phyloP scores from a whole-genome alignment of 805 yeast species.

The Saccharomycopsis amapae region DNA sequence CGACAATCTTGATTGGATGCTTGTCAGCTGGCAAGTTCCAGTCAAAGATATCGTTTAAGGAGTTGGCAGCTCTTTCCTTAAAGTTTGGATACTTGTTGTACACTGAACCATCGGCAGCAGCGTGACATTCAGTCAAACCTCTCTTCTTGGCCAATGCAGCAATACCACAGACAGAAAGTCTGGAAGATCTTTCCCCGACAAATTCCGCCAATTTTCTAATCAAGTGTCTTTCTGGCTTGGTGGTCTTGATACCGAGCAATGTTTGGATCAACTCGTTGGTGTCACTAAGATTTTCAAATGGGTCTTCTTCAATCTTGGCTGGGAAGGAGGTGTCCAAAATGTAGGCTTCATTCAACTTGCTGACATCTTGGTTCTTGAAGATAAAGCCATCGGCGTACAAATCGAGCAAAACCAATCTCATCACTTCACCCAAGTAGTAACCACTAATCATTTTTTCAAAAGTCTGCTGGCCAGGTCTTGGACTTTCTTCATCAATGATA shows the following conservation, averaged over 20 bases:
- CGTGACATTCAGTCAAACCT: slow-evolving; percentile 59
- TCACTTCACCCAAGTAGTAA: slow-evolving; percentile 87
- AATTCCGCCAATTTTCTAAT: slow-evolving; percentile 78
- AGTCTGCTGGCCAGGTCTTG: slow-evolving; percentile 93
- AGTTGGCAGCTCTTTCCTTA: slow-evolving; percentile 82
- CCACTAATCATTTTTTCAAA: slow-evolving; percentile 98
- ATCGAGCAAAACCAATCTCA: slow-evolving; percentile 75
- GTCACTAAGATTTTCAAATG: slow-evolving; percentile 73
- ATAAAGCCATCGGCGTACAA: slow-evolving; percentile 56
- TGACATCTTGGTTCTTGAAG: slow-evolving; percentile 62
- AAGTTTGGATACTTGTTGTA: slow-evolving; percentile 90
- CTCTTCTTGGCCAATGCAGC: slow-evolving; percentile 91
- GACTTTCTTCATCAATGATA: slow-evolving; percentile 74
- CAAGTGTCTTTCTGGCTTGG: slow-evolving; percentile 70
- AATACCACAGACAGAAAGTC: slow-evolving; percentile 89
- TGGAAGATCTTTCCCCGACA: slow-evolving; percentile 87
- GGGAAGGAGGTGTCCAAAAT: slow-evolving; percentile 87
- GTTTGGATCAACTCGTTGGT: slow-evolving; percentile 59
- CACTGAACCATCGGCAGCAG: slow-evolving; percentile 97
- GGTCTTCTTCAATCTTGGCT: slow-evolving; percentile 81
- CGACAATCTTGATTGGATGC: slow-evolving; percentile 78
- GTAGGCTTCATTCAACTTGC: slow-evolving; percentile 55
- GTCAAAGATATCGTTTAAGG: slow-evolving; percentile 79
- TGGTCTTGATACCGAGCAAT: slow-evolving; percentile 56
- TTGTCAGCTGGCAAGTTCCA: slow-evolving; percentile 49